Percentiles rank a stretch among this genome's conserved stretches.
phyloP scores from a whole-genome alignment of 495 filamentous ascomycete species.

The Delitschia confertaspora region DNA sequence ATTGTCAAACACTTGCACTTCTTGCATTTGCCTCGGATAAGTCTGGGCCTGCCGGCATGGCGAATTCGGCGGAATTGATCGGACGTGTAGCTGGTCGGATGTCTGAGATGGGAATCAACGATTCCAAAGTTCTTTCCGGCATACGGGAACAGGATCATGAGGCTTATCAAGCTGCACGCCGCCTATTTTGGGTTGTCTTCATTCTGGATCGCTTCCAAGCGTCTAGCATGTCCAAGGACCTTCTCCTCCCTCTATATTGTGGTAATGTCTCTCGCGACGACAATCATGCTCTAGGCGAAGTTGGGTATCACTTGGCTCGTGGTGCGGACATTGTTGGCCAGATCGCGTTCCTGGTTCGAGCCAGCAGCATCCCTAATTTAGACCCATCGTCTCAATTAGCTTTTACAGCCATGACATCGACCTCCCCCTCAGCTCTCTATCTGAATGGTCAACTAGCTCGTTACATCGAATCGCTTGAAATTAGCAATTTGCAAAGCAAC shows the following conservation, averaged over 20 bases:
- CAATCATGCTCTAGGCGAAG: constrained; percentile 12
- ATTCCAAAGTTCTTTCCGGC: constrained; percentile 10
- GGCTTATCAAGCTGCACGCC: constrained; percentile 14
- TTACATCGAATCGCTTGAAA: constrained; percentile 16
- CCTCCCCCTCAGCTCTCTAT: constrained; percentile 11
- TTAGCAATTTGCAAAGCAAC: constrained; percentile 11
- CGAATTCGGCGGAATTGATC: constrained; percentile 13
- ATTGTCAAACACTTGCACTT: constrained; percentile 16
- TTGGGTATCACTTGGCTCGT: constrained; percentile 23
- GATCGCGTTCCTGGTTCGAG: constrained; percentile 12
- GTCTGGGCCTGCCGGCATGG: constrained; percentile 6
- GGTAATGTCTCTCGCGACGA: constrained; percentile 17
- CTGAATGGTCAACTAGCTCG: constrained; percentile 18
- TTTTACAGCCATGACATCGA: constrained; percentile 8
- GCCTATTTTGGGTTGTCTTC: constrained; percentile 21
- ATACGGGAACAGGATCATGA: constrained; percentile 18
- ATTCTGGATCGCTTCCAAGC: constrained; percentile 25
- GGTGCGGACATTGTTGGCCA: constrained; percentile 21
- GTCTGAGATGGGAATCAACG: constrained; percentile 15
- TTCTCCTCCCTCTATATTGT: constrained; percentile 12
- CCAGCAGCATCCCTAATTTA: constrained; percentile 14
- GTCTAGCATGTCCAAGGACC: constrained; percentile 13
- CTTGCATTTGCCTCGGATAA: constrained; percentile 20
- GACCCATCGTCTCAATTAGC: constrained; percentile 15
- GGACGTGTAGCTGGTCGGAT: constrained; percentile 21